Conservation (phyloP, 495 filamentous ascomycete species). For the Podospora appendiculata region DNA sequence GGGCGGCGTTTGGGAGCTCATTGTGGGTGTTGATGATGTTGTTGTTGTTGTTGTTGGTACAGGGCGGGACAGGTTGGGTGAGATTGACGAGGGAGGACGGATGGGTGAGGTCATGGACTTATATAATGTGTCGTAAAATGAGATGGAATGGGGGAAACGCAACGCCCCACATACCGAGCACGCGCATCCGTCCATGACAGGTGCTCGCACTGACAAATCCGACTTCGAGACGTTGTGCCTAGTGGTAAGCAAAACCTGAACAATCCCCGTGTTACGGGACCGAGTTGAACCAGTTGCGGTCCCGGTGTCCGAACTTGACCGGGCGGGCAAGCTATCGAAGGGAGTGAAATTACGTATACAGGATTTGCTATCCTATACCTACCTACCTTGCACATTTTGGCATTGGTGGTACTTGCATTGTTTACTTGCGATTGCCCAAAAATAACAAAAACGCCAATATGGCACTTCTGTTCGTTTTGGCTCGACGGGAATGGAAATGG, state of each 20-base stretch:
- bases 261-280: not conserved
- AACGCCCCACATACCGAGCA: not conserved
- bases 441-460: too few species aligned
- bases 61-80: not conserved
- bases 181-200: not conserved
- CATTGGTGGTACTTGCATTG: too few species aligned
- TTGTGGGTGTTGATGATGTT: not conserved
- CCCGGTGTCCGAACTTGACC: not conserved
- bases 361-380: too few species aligned
- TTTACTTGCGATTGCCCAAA: too few species aligned
- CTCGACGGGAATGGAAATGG: too few species aligned
- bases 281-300: not conserved
- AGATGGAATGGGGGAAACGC: not conserved
- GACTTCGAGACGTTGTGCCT: too few species aligned
- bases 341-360: too few species aligned
- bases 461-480: too few species aligned
- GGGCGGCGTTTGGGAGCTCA: not conserved
- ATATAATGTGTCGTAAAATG: not conserved
- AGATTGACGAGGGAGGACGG: not conserved
- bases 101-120: not conserved
- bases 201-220: too few species aligned
- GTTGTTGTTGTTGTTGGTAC: not conserved
- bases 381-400: too few species aligned
- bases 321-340: too few species aligned
- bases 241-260: too few species aligned